Base-by-base conservation (phyloP, 108 stramenopile species). In the Nitzschia inconspicua region DNA sequence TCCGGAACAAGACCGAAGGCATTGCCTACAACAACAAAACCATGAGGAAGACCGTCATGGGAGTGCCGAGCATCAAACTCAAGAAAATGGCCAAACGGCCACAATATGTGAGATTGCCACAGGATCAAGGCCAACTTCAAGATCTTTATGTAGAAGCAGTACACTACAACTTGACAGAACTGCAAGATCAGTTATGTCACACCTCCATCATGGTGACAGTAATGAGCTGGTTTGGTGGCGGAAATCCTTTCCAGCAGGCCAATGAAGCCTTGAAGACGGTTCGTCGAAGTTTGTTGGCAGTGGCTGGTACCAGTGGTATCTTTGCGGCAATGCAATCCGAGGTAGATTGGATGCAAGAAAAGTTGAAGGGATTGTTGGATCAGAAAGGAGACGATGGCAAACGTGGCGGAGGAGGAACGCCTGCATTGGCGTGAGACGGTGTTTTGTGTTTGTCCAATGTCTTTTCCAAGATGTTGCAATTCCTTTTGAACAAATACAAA, bases 71-170 rank as follows among this genome's bases (percentile, higher is more conserved):
- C n/a, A n/a, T n/a, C n/a, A n/a, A n/a, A n/a, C n/a, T n/a, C n/a
- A n/a, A n/a, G n/a, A n/a, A n/a, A n/a, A n/a, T n/a, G n/a, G n/a
- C n/a, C n/a, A n/a, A n/a, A n/a, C n/a, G n/a, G n/a, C n/a, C n/a
- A n/a, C n/a, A n/a, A n/a, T n/a, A n/a, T n/a, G n/a, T n/a, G n/a
- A n/a, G n/a, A n/a, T n/a, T 84, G 19, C 83, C 83, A 9, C 44
- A 50, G 10, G 79, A 84, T 44, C 47, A 39, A 6, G 37, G 60
- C 49, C 44, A 35, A 18, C 46, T 84, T 18, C 20, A 54, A 23
- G 83, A 84, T 28, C 31, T 84, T 23, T 80, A 68, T 47, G 63
- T 78, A 13, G 83, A 84, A 65, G 65, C 77, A 4, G 13, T 44
- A 11, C 72, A 80, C 47, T 84, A 75, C 52, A 29, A 77, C 58